phyloP scores from a whole-genome alignment of 441 rosid species.

The Breynia disticha region DNA sequence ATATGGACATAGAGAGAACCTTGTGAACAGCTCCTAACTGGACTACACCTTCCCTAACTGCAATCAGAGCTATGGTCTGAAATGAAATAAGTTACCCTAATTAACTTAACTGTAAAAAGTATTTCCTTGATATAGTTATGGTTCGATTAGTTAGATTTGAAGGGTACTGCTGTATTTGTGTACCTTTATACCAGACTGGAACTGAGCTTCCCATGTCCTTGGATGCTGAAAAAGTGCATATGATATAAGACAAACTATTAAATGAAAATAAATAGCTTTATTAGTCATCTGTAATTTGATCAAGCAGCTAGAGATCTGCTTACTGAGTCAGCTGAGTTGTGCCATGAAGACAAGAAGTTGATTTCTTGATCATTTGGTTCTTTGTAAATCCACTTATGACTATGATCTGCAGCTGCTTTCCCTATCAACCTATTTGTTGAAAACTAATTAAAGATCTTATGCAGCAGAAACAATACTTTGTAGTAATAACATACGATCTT shows the following conservation, averaged over 20 bases:
- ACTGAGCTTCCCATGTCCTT: slow-evolving; percentile 99
- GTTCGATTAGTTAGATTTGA: neutral
- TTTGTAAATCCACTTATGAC: slow-evolving; percentile 94
- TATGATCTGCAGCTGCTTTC: slow-evolving; percentile 89
- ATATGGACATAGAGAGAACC: slow-evolving; percentile 38
- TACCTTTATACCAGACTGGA: slow-evolving; percentile 94
- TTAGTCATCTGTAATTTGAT: neutral
- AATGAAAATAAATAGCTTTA: neutral
- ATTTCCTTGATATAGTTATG: too few species aligned
- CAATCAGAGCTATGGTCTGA: slow-evolving; percentile 94
- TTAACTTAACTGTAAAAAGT: too few species aligned
- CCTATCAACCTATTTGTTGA: slow-evolving; percentile 50
- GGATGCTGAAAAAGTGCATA: slow-evolving; percentile 47
- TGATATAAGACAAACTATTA: neutral
- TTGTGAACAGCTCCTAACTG: slow-evolving; percentile 86
- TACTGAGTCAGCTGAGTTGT: slow-evolving; percentile 90
- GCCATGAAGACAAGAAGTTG: slow-evolving; percentile 93
- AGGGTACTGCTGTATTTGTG: neutral
- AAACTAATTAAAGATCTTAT: neutral
- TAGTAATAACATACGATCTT: too few species aligned
- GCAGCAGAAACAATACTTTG: neutral
- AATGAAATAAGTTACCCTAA: neutral
- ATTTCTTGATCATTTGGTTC: slow-evolving; percentile 94
- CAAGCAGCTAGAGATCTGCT: slow-evolving; percentile 19
- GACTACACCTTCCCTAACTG: slow-evolving; percentile 94